These are phyloP conservation scores for Salix suchowensis DNA, from an alignment of 345 rosid genomes.

Conservation along the genomic window DNA sequence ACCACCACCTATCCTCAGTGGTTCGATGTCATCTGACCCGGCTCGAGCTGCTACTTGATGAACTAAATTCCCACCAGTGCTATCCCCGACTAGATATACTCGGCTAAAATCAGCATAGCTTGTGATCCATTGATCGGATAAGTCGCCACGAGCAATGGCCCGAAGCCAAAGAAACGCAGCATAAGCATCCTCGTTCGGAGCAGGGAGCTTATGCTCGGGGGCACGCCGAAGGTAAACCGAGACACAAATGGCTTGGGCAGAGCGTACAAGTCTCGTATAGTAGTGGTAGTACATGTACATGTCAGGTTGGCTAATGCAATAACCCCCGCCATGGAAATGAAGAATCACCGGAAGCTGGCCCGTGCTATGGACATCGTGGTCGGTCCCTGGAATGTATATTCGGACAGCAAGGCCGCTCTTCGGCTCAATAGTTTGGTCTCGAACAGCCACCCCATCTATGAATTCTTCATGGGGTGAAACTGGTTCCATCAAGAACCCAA, in stretches of 20 bases:
- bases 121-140: slow-evolving; percentile 35
- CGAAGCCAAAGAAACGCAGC: slow-evolving; percentile 42
- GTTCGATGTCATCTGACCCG: slow-evolving; percentile 19
- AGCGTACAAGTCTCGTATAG: slow-evolving; percentile 23
- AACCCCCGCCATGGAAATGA: slow-evolving; percentile 73
- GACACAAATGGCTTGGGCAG: slow-evolving; percentile 41
- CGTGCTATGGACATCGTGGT: neutral
- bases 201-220: slow-evolving; percentile 61
- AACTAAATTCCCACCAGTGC: slow-evolving; percentile 68
- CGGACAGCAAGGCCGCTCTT: slow-evolving; percentile 5
- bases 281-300: neutral
- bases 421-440: neutral
- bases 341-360: slow-evolving; percentile 12
- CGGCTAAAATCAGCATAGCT: slow-evolving; percentile 32
- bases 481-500: neutral
- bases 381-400: neutral
- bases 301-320: slow-evolving; percentile 43
- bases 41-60: slow-evolving; percentile 41
- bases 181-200: slow-evolving; percentile 55
- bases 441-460: slow-evolving; percentile 6
- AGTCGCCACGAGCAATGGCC: slow-evolving; percentile 26
- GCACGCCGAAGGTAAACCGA: slow-evolving; percentile 57
- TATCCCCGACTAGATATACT: slow-evolving; percentile 60
- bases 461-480: slow-evolving; percentile 11
- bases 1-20: slow-evolving; percentile 37